Conservation (phyloP, 2,329 filamentous ascomycete species). For the Mariannaea elegans region DNA sequence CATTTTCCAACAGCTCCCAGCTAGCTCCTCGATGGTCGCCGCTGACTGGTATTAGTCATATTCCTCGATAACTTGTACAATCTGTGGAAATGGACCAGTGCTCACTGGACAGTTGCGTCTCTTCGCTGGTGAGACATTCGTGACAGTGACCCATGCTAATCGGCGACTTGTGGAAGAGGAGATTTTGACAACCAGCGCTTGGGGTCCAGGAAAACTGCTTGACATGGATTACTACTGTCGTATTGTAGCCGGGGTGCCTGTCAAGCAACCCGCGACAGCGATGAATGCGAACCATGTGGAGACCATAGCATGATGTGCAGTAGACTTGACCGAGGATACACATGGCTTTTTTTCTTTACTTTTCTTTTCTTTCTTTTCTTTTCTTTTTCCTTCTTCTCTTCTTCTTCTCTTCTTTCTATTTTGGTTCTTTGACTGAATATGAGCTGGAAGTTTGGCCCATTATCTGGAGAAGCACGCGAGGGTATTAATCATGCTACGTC, state of each 20-base stretch:
- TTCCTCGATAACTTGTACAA: no score
- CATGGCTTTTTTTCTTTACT: not conserved
- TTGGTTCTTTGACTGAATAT: no score
- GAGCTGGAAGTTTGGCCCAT: no score
- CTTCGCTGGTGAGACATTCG: conserved; percentile 5
- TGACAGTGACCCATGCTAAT: conserved; percentile 19
- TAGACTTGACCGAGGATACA: conserved; percentile 14
- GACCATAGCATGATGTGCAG: conserved; percentile 13
- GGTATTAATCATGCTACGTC: no score
- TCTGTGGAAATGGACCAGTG: not conserved
- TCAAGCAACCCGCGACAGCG: not conserved
- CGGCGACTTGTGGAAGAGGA: conserved; percentile 13
- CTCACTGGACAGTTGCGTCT: conserved; percentile 4
- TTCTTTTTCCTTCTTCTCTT: not conserved
- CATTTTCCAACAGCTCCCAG: conserved; percentile 3
- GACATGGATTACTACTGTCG: not conserved
- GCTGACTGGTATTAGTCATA: no score
- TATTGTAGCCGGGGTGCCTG: not conserved
- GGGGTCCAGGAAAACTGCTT: not conserved
- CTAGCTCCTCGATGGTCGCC: conserved; percentile 5
- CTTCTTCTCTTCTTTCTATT: no score
- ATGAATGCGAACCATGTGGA: not conserved
- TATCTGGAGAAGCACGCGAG: no score
- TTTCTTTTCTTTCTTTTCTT: not conserved
- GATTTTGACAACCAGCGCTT: conserved; percentile 4